Percentiles rank a stretch among this genome's conserved stretches.
Conservation (phyloP, 768 basidiomycete species). For the Podaxis sp. region DNA sequence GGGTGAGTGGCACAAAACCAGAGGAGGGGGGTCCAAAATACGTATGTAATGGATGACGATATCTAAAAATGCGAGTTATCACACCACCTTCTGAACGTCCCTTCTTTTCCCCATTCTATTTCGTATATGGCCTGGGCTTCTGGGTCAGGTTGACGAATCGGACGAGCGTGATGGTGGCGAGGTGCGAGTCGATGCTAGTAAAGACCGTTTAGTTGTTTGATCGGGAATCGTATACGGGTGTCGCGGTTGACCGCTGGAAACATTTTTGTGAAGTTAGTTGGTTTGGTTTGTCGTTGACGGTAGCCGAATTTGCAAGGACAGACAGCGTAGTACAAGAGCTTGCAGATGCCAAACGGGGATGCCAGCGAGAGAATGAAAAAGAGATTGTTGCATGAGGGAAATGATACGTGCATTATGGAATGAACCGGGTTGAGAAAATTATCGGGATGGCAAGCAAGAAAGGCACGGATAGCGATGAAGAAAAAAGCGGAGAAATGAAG, state of each 20-base stretch:
- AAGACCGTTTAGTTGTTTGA: background rate
- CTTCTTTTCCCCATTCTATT: background rate
- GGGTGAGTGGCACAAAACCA: background rate
- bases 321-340: background rate
- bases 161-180: background rate
- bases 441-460: background rate
- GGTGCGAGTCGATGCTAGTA: background rate
- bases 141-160: background rate
- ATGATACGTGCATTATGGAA: background rate
- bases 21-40: background rate
- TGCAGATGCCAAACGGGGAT: slow-evolving; percentile 1
- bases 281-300: background rate
- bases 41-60: background rate
- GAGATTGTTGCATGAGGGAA: background rate
- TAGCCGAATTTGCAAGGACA: background rate
- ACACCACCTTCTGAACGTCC: background rate
- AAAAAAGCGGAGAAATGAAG: background rate
- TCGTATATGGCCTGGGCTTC: no score
- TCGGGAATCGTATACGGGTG: background rate
- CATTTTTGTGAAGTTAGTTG: background rate
- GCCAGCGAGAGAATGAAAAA: background rate
- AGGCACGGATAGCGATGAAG: background rate
- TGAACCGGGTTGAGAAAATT: background rate
- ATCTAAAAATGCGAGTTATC: background rate
- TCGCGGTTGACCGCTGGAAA: background rate